Percentiles rank a stretch among this genome's conserved stretches.
These are phyloP conservation scores for Acacia crassicarpa DNA, from an alignment of 306 rosid genomes.

Conservation along the genomic window DNA sequence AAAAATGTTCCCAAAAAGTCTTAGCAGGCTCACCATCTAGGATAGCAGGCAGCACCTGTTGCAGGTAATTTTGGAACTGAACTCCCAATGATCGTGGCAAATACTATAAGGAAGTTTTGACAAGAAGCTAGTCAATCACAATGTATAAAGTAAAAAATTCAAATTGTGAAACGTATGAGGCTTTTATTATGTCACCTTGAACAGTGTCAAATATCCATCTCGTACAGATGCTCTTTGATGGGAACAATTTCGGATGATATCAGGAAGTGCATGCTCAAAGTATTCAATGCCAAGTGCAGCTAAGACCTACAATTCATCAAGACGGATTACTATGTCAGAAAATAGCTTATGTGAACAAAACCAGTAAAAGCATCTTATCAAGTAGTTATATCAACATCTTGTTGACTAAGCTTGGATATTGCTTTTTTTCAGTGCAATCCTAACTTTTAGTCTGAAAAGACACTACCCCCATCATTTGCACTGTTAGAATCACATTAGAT, in stretches of 20 bases:
- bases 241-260: conserved; percentile 85
- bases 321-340: conserved; percentile 7
- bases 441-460: not conserved
- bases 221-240: conserved; percentile 93
- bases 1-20: not conserved
- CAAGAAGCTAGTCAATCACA: conserved; percentile 23
- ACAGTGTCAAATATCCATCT: conserved; percentile 90
- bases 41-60: conserved; percentile 91
- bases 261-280: conserved; percentile 95
- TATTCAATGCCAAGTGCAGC: conserved; percentile 87
- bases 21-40: conserved; percentile 65
- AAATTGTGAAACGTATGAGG: not conserved
- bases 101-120: conserved; percentile 50
- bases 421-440: not conserved
- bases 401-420: not conserved
- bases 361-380: not conserved
- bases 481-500: not conserved
- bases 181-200: conserved; percentile 64
- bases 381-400: conserved; percentile 10
- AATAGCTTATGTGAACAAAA: conserved; percentile 23
- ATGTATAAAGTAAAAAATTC: conserved; percentile 8
- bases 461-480: not conserved
- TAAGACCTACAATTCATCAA: conserved; percentile 58
- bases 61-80: conserved; percentile 91
- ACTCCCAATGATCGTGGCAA: conserved; percentile 91